Evolutionary conservation across 1,139 yeast species (phyloP).

Genomic region (Wickerhamomyces sp.): DNA sequence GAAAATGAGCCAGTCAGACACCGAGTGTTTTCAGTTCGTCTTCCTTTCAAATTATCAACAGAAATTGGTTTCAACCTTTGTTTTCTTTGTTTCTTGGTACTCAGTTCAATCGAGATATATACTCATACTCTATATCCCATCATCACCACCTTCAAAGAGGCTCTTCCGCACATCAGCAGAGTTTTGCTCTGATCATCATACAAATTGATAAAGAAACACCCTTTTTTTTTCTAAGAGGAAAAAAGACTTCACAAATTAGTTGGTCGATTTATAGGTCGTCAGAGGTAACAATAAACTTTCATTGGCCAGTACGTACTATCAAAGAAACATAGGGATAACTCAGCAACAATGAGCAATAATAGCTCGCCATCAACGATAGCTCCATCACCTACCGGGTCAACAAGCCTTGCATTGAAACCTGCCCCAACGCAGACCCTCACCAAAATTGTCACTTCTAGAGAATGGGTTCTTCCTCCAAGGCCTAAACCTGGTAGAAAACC

Average conservation of each 20-base stretch:
- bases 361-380: slow-evolving; percentile 9
- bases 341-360: slow-evolving; percentile 3
- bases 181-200: neutral
- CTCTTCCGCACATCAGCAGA: neutral
- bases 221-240: neutral
- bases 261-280: too few species aligned
- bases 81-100: too few species aligned
- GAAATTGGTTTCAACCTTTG: neutral
- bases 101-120: too few species aligned
- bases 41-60: neutral
- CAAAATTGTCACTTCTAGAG: slow-evolving; percentile 70
- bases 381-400: slow-evolving; percentile 6
- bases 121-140: too few species aligned
- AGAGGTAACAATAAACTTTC: too few species aligned
- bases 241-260: neutral
- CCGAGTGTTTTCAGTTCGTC: neutral
- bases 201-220: neutral
- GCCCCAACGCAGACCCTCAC: slow-evolving; percentile 8
- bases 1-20: neutral
- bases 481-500: slow-evolving; percentile 93
- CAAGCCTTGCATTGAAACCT: slow-evolving; percentile 5
- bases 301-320: too few species aligned
- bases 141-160: neutral
- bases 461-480: slow-evolving; percentile 88
- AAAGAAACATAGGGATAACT: neutral